These are phyloP conservation scores for Sclerotinia subarctica DNA, from an alignment of 2,329 filamentous ascomycete genomes.

Conservation along the genomic window DNA sequence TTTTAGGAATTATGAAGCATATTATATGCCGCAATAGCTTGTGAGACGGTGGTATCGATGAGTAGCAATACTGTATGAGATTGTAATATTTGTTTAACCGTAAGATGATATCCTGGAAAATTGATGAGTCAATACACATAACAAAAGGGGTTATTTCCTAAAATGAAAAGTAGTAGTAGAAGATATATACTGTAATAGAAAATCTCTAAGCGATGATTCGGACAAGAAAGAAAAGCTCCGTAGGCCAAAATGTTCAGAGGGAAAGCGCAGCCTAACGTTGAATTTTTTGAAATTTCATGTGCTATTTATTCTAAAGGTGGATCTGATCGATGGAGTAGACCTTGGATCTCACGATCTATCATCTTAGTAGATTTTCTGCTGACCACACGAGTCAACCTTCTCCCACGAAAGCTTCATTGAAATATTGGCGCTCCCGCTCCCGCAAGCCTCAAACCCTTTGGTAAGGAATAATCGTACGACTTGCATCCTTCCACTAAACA, in stretches of 20 bases:
- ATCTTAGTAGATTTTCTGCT: conserved; percentile 1
- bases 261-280: conserved; percentile 11
- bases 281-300: background rate
- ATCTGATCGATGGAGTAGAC: background rate
- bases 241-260: background rate
- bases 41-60: conserved; percentile 4
- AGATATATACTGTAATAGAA: background rate
- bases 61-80: background rate
- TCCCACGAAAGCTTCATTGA: conserved; percentile 9
- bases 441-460: conserved; percentile 4
- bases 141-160: background rate
- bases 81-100: background rate
- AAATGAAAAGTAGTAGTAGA: background rate
- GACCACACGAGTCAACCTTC: conserved; percentile 1
- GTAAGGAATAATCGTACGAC: conserved; percentile 19
- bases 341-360: conserved; percentile 17
- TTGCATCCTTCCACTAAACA: conserved; percentile 12
- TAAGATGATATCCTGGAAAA: background rate
- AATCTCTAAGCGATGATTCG: background rate
- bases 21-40: background rate
- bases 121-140: background rate
- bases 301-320: background rate
- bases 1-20: conserved; percentile 12
- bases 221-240: background rate
- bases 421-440: conserved; percentile 17